Evolutionary conservation across 192 early-diverging fungal species (phyloP), one percentile per base, ranked within the genome.

Genomic region (Gonapodya prolifera): DNA sequence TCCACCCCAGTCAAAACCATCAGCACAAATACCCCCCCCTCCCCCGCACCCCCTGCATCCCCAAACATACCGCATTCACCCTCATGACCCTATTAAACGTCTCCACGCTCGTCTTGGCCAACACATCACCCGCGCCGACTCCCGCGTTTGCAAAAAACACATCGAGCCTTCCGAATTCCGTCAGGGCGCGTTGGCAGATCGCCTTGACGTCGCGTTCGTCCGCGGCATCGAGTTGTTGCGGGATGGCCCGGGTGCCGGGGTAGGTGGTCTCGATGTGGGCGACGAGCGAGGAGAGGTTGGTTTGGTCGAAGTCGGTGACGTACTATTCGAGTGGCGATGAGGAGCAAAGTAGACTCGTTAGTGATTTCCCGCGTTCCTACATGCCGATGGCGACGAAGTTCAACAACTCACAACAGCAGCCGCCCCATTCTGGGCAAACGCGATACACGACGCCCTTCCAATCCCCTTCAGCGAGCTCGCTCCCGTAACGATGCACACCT

Each of bases 81-180:
- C 32, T 73, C 28, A 73, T 18, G 28, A 29, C 29, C 8, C 31
- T 18, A 29, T 30, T 18, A 32, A 73, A 73, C 18, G 18, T 18
- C 71, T 18, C 71, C 71, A 32, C 71, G 28, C 8, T 73, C 71
- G 32, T 32, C 8, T 73, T 29, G 8, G 13, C 32, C 2, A 73
- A 32, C 2, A 30, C 8, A 8, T 18, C 32, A 18, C 28, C 28
- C 16, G 71, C 8, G 16, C 71, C 71, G 8, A 73, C 74, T 76
- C 83, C 86, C 23, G 86, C 86, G 79, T 87, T 87, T 29, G 86
- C 86, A 61, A 87, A 86, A 35, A 88, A 87, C n/a, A 87, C 86
- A 78, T 87, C 86, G 18, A 87, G 35, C 30, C 86, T 70, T 23
- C 86, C 86, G 75, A 83, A 87, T 1, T 70, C 76, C 13, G 69